Conservation (phyloP, 805 yeast genomes). For the Lipomyces lipofer region DNA sequence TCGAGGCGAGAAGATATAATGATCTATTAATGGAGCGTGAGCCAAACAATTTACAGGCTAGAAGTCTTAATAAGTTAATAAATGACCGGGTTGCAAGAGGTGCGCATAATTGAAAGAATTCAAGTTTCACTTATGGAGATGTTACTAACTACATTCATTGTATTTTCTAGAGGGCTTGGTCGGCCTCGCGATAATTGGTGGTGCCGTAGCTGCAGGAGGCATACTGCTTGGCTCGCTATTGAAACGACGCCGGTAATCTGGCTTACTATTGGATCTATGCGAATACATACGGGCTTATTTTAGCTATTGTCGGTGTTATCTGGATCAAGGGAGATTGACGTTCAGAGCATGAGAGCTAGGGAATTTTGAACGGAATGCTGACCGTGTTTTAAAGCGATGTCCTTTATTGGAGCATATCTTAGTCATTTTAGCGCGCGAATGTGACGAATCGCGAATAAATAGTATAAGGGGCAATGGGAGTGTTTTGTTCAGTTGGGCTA, state of each 20-base stretch:
- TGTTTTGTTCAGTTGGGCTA: too few relatives aligned
- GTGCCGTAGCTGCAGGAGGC: conserved; percentile 80
- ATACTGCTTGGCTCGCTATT: conserved; percentile 48
- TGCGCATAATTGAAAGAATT: conserved; percentile 25
- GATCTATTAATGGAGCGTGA: conserved; percentile 76
- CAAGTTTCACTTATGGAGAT: background rate
- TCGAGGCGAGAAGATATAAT: conserved; percentile 80
- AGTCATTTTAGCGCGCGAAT: too few relatives aligned
- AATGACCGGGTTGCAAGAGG: conserved; percentile 76
- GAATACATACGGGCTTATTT: too few relatives aligned
- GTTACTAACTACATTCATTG: background rate
- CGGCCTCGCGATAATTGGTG: conserved; percentile 85
- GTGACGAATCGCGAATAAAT: too few relatives aligned
- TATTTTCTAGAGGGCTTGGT: conserved; percentile 67
- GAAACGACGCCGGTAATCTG: conserved; percentile 6
- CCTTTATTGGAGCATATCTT: too few relatives aligned
- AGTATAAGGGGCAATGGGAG: too few relatives aligned
- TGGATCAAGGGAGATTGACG: too few relatives aligned
- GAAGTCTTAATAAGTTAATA: conserved; percentile 67
- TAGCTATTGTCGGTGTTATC: too few relatives aligned
- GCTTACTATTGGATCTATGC: too few relatives aligned
- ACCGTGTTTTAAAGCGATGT: background rate
- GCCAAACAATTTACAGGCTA: conserved; percentile 80
- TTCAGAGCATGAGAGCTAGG: too few relatives aligned
- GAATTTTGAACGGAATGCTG: too few relatives aligned